These are phyloP conservation scores for Plasmodium cynomolgi DNA, from an alignment of 169 alveolate species.

Conservation along the genomic window DNA sequence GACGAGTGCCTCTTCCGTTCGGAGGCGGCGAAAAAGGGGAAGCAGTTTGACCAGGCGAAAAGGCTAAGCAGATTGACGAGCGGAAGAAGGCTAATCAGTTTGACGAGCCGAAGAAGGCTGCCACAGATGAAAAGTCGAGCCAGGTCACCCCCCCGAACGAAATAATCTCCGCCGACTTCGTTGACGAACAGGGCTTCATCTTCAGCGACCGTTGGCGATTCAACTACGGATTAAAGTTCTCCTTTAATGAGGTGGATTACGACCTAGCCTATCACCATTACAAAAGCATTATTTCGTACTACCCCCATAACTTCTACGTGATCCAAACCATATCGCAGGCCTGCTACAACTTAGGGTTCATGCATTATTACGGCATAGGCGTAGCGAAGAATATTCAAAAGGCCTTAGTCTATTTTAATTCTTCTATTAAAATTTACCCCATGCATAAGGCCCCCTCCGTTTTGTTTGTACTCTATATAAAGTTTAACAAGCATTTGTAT, in stretches of 20 bases:
- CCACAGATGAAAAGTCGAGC: neutral
- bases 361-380: conserved; percentile 73
- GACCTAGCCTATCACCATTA: conserved; percentile 67
- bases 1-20: neutral
- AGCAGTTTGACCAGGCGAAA: neutral
- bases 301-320: conserved; percentile 42
- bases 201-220: conserved; percentile 55
- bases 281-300: conserved; percentile 57
- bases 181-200: conserved; percentile 44
- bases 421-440: conserved; percentile 63
- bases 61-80: neutral
- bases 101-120: neutral
- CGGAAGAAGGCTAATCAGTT: neutral
- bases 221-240: conserved; percentile 27
- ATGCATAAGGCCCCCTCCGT: conserved; percentile 50
- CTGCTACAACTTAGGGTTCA: conserved; percentile 62
- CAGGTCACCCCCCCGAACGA: neutral
- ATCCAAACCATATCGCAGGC: conserved; percentile 51
- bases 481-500: conserved; percentile 17
- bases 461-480: conserved; percentile 40
- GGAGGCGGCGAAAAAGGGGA: neutral
- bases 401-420: conserved; percentile 50
- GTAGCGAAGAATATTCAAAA: conserved; percentile 56
- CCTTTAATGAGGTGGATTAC: conserved; percentile 52
- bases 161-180: conserved; percentile 34